Conservation (phyloP, 495 filamentous ascomycete genomes). For the Rhypophila decipiens region DNA sequence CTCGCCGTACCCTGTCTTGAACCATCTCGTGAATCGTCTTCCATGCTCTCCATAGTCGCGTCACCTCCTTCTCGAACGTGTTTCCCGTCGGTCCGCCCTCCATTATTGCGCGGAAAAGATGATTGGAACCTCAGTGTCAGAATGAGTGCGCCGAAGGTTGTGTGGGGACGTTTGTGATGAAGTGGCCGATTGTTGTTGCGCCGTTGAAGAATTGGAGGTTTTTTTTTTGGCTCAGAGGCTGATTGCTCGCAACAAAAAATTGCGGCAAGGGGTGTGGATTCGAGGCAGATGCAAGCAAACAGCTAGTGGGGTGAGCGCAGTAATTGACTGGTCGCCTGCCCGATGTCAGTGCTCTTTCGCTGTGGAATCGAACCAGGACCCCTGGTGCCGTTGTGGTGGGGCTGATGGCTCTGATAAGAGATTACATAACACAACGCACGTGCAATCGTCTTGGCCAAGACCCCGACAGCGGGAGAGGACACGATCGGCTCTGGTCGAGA, state of each 20-base stretch:
- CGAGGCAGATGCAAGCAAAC: not conserved
- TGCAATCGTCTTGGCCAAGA: not conserved
- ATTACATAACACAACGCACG: slow-evolving; percentile 1
- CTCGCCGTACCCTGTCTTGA: slow-evolving; percentile 64
- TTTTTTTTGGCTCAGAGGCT: not conserved
- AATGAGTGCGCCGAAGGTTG: too few species aligned
- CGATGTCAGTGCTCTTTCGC: not conserved
- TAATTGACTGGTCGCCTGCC: not conserved
- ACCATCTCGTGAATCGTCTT: slow-evolving; percentile 85
- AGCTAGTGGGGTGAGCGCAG: not conserved
- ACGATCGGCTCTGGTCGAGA: not conserved
- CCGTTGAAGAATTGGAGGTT: not conserved
- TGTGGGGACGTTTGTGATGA: too few species aligned
- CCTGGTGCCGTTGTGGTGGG: too few species aligned
- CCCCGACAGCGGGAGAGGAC: not conserved
- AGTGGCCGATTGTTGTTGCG: not conserved
- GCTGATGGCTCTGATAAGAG: not conserved
- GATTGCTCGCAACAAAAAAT: slow-evolving; percentile 10
- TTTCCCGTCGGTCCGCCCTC: slow-evolving; percentile 46
- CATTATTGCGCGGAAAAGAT: slow-evolving; percentile 10
- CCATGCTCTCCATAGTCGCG: slow-evolving; percentile 83
- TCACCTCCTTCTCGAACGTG: slow-evolving; percentile 52
- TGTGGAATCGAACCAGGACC: too few species aligned
- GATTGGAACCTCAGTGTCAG: slow-evolving; percentile 1
- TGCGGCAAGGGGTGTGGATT: slow-evolving; percentile 4